phyloP scores from a whole-genome alignment of 2,329 filamentous ascomycete species.

The Hypoxylon sp. region DNA sequence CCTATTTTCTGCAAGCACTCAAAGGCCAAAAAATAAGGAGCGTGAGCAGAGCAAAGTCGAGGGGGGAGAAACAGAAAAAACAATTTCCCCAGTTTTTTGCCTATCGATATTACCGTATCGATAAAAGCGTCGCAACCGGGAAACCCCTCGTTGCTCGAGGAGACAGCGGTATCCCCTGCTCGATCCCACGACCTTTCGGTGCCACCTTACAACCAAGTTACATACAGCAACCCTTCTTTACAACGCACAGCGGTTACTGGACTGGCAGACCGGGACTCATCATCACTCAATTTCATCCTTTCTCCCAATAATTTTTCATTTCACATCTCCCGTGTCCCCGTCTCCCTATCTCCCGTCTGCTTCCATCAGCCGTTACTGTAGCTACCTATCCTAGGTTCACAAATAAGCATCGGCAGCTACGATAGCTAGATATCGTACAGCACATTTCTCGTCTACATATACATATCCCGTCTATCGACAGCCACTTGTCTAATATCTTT shows the following conservation, averaged over 20 bases:
- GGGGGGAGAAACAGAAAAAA: conserved; percentile 12
- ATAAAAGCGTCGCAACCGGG: conserved; percentile 38
- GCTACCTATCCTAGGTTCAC: conserved; percentile 13
- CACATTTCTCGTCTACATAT: conserved; percentile 6
- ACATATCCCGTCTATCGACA: not conserved
- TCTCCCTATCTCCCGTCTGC: conserved; percentile 11
- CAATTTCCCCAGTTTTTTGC: conserved; percentile 27
- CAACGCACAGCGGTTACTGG: conserved; percentile 22
- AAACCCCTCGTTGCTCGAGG: conserved; percentile 45
- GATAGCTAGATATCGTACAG: not conserved
- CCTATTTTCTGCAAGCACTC: conserved; percentile 29
- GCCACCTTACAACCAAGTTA: conserved; percentile 32
- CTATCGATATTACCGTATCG: conserved; percentile 44
- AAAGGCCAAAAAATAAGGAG: conserved; percentile 9
- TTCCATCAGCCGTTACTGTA: conserved; percentile 31
- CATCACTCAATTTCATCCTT: conserved; percentile 11
- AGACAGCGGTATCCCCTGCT: conserved; percentile 43
- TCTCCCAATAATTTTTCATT: conserved; percentile 27
- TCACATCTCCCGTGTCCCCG: conserved; percentile 22
- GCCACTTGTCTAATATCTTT: not conserved
- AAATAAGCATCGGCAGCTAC: conserved; percentile 18
- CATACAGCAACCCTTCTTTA: conserved; percentile 24
- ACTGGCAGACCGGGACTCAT: not conserved
- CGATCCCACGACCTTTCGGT: conserved; percentile 43
- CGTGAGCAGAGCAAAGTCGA: conserved; percentile 18